phyloP scores from a whole-genome alignment of 495 filamentous ascomycete genomes.

The Articulospora tetracladia region DNA sequence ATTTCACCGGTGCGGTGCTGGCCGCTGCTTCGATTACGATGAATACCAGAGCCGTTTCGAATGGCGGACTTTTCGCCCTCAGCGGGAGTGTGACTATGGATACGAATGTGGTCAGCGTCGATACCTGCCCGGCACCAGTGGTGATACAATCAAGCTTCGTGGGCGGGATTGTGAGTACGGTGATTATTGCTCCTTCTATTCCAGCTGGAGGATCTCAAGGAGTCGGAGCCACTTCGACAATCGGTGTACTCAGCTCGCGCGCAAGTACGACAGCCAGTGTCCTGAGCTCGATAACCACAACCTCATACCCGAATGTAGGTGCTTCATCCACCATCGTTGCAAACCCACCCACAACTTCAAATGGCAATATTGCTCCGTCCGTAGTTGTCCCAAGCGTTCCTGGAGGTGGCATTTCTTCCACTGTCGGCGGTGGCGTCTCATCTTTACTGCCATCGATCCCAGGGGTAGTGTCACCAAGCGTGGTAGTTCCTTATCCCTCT shows the following conservation, averaged over 20 bases:
- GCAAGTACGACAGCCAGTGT: background rate
- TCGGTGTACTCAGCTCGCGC: background rate
- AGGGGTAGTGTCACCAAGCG: background rate
- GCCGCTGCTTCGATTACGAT: constrained; percentile 11
- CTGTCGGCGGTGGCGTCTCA: background rate
- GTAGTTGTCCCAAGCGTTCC: too few species aligned
- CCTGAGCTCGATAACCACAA: background rate
- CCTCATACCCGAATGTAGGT: background rate
- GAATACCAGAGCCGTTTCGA: background rate
- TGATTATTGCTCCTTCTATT: background rate
- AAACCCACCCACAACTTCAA: background rate
- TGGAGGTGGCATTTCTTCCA: too few species aligned
- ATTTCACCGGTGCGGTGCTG: constrained; percentile 13
- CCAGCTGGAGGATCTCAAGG: background rate
- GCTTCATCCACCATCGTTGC: background rate
- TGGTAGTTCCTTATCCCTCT: background rate
- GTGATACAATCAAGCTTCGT: too few species aligned
- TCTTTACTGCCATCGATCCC: background rate
- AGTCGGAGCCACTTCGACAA: background rate
- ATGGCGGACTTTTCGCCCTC: constrained; percentile 12
- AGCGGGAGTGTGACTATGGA: constrained; percentile 11
- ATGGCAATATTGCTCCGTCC: background rate
- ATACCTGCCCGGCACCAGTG: background rate
- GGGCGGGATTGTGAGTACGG: background rate
- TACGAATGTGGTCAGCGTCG: background rate